Evolutionary conservation across 1,284 basidiomycete genomes (phyloP).

Genomic region (Peniophora sp.): DNA sequence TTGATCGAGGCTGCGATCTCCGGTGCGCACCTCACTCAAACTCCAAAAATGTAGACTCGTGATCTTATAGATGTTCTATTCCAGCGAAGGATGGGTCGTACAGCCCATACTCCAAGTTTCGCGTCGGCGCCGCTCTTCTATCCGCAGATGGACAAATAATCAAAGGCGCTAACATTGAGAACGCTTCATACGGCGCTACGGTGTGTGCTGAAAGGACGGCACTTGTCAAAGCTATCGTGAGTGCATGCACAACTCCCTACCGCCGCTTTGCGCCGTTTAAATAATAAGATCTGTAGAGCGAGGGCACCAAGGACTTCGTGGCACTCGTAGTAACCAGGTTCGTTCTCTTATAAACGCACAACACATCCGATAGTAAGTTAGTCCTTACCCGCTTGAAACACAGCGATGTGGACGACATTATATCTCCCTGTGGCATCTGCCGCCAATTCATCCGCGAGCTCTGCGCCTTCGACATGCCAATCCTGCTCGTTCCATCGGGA

Average conservation of each 20-base stretch:
- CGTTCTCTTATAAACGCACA: too few relatives aligned
- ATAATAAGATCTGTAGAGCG: too few relatives aligned
- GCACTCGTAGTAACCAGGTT: conserved; percentile 74
- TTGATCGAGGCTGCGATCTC: background rate
- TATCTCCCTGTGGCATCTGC: conserved; percentile 88
- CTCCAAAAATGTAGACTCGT: too few relatives aligned
- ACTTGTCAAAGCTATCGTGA: conserved; percentile 79
- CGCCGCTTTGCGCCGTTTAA: too few relatives aligned
- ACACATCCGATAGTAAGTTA: too few relatives aligned
- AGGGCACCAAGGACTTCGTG: conserved; percentile 57
- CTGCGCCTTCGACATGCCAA: conserved; percentile 66
- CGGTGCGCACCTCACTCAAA: background rate
- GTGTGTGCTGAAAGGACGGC: conserved; percentile 91
- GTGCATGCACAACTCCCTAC: conserved; percentile 24
- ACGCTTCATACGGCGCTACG: conserved; percentile 78
- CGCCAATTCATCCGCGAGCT: conserved; percentile 91
- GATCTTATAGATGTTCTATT: background rate
- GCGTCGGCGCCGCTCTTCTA: conserved; percentile 81
- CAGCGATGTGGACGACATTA: conserved; percentile 56
- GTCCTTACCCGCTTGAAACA: background rate
- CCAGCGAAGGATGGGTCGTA: conserved; percentile 58
- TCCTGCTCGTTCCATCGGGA: conserved; percentile 69
- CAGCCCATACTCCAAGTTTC: conserved; percentile 78
- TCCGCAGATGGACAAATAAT: conserved; percentile 64
- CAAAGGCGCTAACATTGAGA: conserved; percentile 85